phyloP scores from a whole-genome alignment of 148 eudicot genomes.

The Cornus controversa region DNA sequence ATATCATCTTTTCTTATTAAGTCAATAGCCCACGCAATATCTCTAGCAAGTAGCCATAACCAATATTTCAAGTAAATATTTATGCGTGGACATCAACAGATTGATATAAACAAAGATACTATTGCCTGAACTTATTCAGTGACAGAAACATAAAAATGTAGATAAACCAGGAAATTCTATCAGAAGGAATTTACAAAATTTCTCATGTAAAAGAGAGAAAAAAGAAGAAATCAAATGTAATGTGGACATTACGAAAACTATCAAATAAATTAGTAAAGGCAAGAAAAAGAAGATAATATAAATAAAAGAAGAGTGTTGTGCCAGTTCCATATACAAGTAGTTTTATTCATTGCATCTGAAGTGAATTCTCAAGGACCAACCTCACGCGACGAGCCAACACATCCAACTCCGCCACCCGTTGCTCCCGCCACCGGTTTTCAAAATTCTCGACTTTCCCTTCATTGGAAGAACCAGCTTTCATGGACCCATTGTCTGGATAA shows the following conservation, averaged over 20 bases:
- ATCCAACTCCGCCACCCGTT: constrained; percentile 36
- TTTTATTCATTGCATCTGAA: constrained; percentile 14
- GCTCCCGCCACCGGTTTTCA: constrained; percentile 36
- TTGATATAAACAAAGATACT: background rate
- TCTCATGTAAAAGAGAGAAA: background rate
- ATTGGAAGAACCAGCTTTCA: background rate
- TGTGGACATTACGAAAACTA: too few species aligned
- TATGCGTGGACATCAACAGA: background rate
- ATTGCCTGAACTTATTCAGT: background rate
- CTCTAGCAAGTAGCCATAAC: background rate
- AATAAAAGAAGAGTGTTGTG: background rate
- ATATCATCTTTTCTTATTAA: background rate
- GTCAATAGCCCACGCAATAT: background rate
- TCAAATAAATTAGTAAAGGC: too few species aligned
- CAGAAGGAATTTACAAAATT: constrained; percentile 10
- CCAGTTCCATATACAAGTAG: constrained; percentile 14
- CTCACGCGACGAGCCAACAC: constrained; percentile 37
- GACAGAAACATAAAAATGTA: background rate
- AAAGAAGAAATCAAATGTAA: background rate
- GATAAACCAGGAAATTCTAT: background rate
- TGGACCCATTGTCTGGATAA: background rate
- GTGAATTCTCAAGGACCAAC: constrained; percentile 41
- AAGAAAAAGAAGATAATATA: too few species aligned
- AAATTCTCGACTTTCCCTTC: constrained; percentile 12
- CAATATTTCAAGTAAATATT: background rate